Conservation (phyloP, 495 filamentous ascomycete genomes). For the Daldinia loculata region DNA sequence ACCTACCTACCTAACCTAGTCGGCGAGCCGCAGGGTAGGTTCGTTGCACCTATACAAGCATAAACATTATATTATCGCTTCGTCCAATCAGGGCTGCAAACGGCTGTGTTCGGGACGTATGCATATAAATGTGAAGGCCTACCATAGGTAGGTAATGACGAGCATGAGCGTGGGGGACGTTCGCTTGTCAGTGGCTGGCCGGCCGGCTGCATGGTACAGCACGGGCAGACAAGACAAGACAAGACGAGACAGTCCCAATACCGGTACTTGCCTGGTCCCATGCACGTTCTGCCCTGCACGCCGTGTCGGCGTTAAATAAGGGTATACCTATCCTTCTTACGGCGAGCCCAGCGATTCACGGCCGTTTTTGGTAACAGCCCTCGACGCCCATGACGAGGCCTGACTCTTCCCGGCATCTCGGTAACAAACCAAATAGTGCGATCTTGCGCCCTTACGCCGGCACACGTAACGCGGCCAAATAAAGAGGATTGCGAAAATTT, state of each 20-base stretch:
- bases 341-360: background rate
- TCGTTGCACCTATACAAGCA: background rate
- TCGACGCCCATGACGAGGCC: background rate
- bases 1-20: constrained; percentile 3
- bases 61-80: background rate
- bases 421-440: background rate
- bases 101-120: background rate
- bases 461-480: background rate
- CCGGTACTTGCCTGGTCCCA: constrained; percentile 4
- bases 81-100: background rate
- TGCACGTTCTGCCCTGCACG: background rate
- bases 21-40: background rate
- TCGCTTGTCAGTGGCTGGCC: background rate
- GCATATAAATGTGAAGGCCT: background rate
- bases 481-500: background rate
- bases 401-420: background rate
- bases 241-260: background rate
- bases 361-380: background rate
- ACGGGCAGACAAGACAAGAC: background rate
- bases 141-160: constrained; percentile 5
- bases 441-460: background rate
- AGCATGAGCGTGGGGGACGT: constrained; percentile 1
- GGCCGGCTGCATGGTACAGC: no score
- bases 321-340: background rate
- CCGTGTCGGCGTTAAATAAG: background rate